Evolutionary conservation across 2,329 filamentous ascomycete genomes (phyloP).

Genomic region (Trichoderma gracile): DNA sequence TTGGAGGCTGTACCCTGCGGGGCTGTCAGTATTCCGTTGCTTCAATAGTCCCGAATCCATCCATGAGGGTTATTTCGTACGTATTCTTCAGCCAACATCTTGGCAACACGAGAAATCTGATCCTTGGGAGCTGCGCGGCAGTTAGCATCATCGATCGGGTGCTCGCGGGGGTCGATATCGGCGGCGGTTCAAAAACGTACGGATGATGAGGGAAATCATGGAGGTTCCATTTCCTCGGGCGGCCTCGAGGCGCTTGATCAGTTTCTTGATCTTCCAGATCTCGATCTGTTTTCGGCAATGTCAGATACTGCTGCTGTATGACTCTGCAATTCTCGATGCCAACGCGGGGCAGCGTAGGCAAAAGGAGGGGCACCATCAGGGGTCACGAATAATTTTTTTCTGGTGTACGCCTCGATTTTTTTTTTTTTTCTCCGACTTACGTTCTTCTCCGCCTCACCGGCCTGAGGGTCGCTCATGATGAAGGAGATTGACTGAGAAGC

Average conservation of each 20-base stretch:
- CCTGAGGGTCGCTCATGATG: slow-evolving; percentile 84
- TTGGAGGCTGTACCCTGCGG: slow-evolving; percentile 91
- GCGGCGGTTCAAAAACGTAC: slow-evolving; percentile 53
- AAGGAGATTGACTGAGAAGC: slow-evolving; percentile 30
- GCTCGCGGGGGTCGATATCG: not conserved
- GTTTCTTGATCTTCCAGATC: slow-evolving; percentile 98
- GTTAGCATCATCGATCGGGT: slow-evolving; percentile 21
- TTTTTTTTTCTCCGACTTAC: slow-evolving; percentile 44
- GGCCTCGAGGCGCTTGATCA: slow-evolving; percentile 97
- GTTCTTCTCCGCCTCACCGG: slow-evolving; percentile 98
- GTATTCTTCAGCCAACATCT: slow-evolving; percentile 99
- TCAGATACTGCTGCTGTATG: slow-evolving; percentile 23
- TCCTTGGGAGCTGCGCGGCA: slow-evolving; percentile 79
- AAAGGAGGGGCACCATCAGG: slow-evolving; percentile 31
- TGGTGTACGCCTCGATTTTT: not conserved
- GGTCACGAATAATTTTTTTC: slow-evolving; percentile 25
- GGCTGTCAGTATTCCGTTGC: slow-evolving; percentile 30
- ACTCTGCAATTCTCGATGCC: slow-evolving; percentile 11
- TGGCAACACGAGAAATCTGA: slow-evolving; percentile 91
- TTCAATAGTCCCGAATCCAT: not conserved
- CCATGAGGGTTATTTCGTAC: slow-evolving; percentile 51
- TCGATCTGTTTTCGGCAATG: slow-evolving; percentile 55
- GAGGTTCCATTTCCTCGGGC: slow-evolving; percentile 97
- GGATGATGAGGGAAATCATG: slow-evolving; percentile 99
- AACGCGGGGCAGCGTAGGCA: slow-evolving; percentile 38